Conservation (phyloP, 176 grass and related monocot genomes). For the Triticum turgidum region DNA sequence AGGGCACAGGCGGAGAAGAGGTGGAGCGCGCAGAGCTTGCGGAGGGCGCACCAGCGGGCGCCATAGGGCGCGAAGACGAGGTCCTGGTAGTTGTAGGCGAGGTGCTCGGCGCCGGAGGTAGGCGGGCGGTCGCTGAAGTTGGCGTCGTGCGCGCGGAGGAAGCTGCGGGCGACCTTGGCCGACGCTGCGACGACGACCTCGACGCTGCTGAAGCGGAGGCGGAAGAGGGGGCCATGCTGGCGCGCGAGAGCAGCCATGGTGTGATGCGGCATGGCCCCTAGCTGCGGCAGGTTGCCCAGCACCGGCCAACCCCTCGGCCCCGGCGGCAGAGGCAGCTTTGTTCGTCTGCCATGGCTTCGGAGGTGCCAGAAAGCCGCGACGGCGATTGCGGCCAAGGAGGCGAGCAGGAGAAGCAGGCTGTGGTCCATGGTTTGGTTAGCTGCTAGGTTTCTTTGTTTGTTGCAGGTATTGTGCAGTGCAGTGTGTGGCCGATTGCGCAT, state of each 20-base stretch:
- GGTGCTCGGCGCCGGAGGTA: constrained; percentile 72
- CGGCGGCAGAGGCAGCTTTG: constrained; percentile 35
- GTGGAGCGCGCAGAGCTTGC: constrained; percentile 60
- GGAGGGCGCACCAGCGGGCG: constrained; percentile 58
- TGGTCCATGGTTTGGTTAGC: background rate
- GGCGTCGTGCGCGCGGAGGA: constrained; percentile 61
- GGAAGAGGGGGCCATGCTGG: constrained; percentile 53
- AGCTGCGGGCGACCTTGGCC: constrained; percentile 37
- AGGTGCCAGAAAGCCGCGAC: background rate
- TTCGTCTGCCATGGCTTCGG: background rate
- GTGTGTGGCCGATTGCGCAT: too few species aligned
- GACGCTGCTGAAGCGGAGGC: constrained; percentile 58
- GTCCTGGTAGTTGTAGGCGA: constrained; percentile 89
- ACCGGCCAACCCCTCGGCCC: constrained; percentile 69
- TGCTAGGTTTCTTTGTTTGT: background rate
- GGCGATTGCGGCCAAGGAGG: background rate
- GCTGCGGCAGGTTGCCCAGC: constrained; percentile 74
- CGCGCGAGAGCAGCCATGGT: constrained; percentile 40
- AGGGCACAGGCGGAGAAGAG: constrained; percentile 63
- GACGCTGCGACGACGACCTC: constrained; percentile 66
- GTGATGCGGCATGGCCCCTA: constrained; percentile 64
- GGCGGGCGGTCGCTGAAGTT: constrained; percentile 67
- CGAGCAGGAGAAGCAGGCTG: background rate
- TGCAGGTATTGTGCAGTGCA: too few species aligned
- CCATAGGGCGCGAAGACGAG: constrained; percentile 84